Conservation (phyloP, 306 rosid genomes). For the Fragaria nilgerrensis region DNA sequence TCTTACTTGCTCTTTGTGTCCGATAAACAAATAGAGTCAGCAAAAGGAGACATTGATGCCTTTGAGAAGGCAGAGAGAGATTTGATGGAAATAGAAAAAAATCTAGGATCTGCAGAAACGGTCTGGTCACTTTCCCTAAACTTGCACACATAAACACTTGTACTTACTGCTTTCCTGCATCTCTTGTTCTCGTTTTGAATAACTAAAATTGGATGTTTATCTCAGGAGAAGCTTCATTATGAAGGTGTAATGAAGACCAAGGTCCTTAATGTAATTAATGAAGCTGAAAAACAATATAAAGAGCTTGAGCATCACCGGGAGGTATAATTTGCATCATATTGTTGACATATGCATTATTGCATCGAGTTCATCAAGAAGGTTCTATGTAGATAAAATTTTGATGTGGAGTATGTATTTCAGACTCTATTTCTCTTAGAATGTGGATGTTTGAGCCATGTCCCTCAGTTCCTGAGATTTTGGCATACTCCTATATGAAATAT, state of each 20-base stretch:
- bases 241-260: slow-evolving; percentile 61
- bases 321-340: slow-evolving; percentile 40
- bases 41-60: slow-evolving; percentile 61
- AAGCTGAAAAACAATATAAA: slow-evolving; percentile 48
- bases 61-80: slow-evolving; percentile 62
- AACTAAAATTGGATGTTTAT: background rate
- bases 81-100: slow-evolving; percentile 54
- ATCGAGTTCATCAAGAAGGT: background rate
- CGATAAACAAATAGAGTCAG: slow-evolving; percentile 49
- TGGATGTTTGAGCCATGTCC: background rate
- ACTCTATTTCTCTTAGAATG: background rate
- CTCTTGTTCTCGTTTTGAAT: background rate
- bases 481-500: background rate
- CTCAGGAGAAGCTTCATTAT: slow-evolving; percentile 68
- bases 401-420: background rate
- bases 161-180: background rate
- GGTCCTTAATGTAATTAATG: slow-evolving; percentile 50
- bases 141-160: background rate
- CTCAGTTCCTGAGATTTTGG: background rate
- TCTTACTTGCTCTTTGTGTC: slow-evolving; percentile 21
- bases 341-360: background rate
- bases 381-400: background rate
- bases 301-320: slow-evolving; percentile 46
- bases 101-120: slow-evolving; percentile 45
- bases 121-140: slow-evolving; percentile 31